Evolutionary conservation across 768 basidiomycete genomes (phyloP).

Genomic region (Boletus barrowsii): DNA sequence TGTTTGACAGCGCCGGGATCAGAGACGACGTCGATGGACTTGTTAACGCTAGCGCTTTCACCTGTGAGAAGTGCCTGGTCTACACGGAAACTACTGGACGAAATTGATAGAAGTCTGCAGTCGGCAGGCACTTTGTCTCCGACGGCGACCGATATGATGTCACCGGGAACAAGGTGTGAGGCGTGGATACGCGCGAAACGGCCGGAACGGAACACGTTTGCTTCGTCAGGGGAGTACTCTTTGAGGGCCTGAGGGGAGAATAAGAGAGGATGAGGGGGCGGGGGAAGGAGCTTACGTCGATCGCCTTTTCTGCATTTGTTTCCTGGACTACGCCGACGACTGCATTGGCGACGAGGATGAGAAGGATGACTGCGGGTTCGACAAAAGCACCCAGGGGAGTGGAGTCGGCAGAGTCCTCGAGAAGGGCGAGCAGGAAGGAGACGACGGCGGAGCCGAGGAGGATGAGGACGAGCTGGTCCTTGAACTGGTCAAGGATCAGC

Average conservation of each 20-base stretch:
- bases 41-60: constrained; percentile 87
- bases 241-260: constrained; percentile 69
- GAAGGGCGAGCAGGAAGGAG: constrained; percentile 86
- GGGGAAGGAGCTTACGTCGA: constrained; percentile 67
- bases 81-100: constrained; percentile 89
- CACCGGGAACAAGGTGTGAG: constrained; percentile 89
- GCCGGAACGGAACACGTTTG: constrained; percentile 80
- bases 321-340: constrained; percentile 97
- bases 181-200: constrained; percentile 74
- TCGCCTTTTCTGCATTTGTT: constrained; percentile 92
- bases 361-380: constrained; percentile 90
- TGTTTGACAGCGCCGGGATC: constrained; percentile 90
- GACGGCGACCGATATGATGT: constrained; percentile 86
- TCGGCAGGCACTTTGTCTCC: constrained; percentile 97
- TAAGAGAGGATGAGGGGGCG: neutral
- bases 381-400: constrained; percentile 84
- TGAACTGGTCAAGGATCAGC: constrained; percentile 97
- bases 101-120: constrained; percentile 83
- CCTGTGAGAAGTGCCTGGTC: constrained; percentile 98
- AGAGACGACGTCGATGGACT: constrained; percentile 61
- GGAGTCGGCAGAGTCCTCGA: constrained; percentile 73
- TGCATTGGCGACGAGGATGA: constrained; percentile 97
- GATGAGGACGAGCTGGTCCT: constrained; percentile 97
- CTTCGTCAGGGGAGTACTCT: constrained; percentile 97
- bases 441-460: constrained; percentile 90